These are phyloP conservation scores for Centaurea solstitialis DNA, from an alignment of 129 eudicot genomes.

Conservation along the genomic window DNA sequence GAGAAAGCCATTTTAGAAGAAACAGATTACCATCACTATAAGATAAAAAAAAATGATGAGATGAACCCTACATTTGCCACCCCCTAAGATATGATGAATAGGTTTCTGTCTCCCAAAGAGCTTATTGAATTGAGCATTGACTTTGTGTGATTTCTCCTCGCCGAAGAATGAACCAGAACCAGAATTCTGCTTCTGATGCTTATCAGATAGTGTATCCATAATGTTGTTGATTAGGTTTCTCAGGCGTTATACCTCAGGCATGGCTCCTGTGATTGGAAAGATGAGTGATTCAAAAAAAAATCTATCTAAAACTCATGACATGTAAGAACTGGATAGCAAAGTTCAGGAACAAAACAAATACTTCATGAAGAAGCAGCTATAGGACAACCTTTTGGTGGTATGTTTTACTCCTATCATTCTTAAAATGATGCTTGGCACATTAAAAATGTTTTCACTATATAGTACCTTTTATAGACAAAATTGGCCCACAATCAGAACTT, in stretches of 20 bases:
- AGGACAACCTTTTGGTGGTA: background rate
- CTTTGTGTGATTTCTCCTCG: constrained; percentile 57
- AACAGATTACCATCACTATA: background rate
- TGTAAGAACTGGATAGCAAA: background rate
- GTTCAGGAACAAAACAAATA: background rate
- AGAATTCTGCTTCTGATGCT: constrained; percentile 52
- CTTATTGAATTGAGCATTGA: constrained; percentile 55
- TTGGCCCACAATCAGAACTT: background rate
- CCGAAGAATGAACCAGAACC: constrained; percentile 44
- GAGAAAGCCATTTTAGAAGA: background rate
- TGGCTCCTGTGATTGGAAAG: constrained; percentile 36
- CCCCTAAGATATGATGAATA: constrained; percentile 72
- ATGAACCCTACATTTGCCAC: constrained; percentile 71
- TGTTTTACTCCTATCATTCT: background rate
- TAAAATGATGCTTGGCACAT: background rate
- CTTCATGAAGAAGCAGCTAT: background rate
- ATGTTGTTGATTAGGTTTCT: constrained; percentile 67
- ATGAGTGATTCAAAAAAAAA: constrained; percentile 2
- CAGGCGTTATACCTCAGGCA: constrained; percentile 81
- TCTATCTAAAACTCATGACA: background rate
- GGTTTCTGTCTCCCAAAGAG: constrained; percentile 90
- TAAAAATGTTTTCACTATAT: background rate
- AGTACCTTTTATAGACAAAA: background rate
- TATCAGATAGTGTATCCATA: constrained; percentile 68
- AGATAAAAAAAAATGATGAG: background rate